A percentile compares a stretch with the other conserved stretches of the same genome.
phyloP scores from a whole-genome alignment of 2,329 filamentous ascomycete species.

The Fusarium longipes region DNA sequence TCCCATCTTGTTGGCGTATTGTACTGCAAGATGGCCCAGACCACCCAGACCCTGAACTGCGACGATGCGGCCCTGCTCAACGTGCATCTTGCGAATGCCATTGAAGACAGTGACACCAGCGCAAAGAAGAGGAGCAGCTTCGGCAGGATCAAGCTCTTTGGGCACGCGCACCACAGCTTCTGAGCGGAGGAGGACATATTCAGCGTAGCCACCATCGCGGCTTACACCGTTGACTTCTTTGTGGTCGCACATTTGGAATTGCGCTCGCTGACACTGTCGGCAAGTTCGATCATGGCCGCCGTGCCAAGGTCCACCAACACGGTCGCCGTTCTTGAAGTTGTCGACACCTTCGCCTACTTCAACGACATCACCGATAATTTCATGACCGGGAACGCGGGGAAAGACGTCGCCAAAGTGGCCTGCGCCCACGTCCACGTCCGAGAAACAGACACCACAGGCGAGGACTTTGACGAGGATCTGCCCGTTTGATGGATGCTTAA shows the following conservation, averaged over 20 bases:
- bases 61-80: conserved; percentile 64
- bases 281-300: conserved; percentile 70
- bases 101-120: conserved; percentile 75
- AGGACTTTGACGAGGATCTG: conserved; percentile 77
- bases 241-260: conserved; percentile 77
- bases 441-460: conserved; percentile 78
- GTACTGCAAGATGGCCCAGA: conserved; percentile 80
- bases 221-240: conserved; percentile 72
- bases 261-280: conserved; percentile 69
- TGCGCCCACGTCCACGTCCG: conserved; percentile 62
- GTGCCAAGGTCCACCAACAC: conserved; percentile 66
- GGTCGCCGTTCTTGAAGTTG: conserved; percentile 70
- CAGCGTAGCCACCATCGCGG: conserved; percentile 73
- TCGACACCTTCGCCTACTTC: conserved; percentile 68
- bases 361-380: conserved; percentile 75
- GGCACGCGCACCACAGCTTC: conserved; percentile 71
- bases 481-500: conserved; percentile 65
- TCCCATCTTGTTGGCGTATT: conserved; percentile 81
- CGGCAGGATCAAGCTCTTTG: conserved; percentile 60
- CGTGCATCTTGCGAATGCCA: conserved; percentile 63
- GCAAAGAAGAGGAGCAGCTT: conserved; percentile 70
- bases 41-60: conserved; percentile 78
- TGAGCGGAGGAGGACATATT: conserved; percentile 69
- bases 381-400: conserved; percentile 76
- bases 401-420: conserved; percentile 66